phyloP scores from a whole-genome alignment of 495 filamentous ascomycete species.

The Aspergillus diversus region DNA sequence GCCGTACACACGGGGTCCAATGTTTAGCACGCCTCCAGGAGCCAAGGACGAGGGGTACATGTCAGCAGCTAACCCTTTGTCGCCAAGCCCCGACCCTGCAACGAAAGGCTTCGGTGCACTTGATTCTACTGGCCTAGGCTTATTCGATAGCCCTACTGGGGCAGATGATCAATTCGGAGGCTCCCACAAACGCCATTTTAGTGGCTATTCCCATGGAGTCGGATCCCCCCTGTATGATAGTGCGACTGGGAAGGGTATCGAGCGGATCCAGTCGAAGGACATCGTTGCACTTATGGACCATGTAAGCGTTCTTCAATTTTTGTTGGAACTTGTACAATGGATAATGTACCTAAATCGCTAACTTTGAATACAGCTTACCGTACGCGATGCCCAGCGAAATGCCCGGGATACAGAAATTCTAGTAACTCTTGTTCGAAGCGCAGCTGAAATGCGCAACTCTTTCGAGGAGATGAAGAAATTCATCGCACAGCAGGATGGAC shows the following conservation, averaged over 20 bases:
- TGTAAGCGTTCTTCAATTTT: conserved; percentile 52
- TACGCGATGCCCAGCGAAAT: conserved; percentile 94
- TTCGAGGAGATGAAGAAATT: conserved; percentile 97
- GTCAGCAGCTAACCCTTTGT: conserved; percentile 74
- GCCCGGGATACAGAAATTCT: conserved; percentile 96
- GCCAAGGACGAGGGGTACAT: conserved; percentile 88
- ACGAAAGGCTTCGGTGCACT: conserved; percentile 62
- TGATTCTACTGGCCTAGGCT: conserved; percentile 58
- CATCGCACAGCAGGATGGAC: conserved; percentile 81
- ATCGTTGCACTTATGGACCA: conserved; percentile 98
- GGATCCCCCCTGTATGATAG: conserved; percentile 88
- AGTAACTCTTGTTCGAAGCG: conserved; percentile 88
- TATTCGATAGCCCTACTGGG: conserved; percentile 62
- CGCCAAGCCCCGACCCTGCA: conserved; percentile 62
- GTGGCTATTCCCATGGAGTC: conserved; percentile 80
- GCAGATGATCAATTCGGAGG: conserved; percentile 61
- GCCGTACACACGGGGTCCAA: conserved; percentile 35
- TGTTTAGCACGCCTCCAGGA: conserved; percentile 48
- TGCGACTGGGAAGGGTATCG: conserved; percentile 84
- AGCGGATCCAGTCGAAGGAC: conserved; percentile 94
- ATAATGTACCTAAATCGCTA: not conserved
- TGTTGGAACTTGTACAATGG: not conserved
- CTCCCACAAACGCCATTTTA: conserved; percentile 72
- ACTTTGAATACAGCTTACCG: conserved; percentile 71
- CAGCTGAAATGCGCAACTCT: conserved; percentile 95